A percentile compares a stretch with the other conserved stretches of the same genome.
phyloP scores from a whole-genome alignment of 2,329 filamentous ascomycete genomes.

The Sordariomycetes sp. region DNA sequence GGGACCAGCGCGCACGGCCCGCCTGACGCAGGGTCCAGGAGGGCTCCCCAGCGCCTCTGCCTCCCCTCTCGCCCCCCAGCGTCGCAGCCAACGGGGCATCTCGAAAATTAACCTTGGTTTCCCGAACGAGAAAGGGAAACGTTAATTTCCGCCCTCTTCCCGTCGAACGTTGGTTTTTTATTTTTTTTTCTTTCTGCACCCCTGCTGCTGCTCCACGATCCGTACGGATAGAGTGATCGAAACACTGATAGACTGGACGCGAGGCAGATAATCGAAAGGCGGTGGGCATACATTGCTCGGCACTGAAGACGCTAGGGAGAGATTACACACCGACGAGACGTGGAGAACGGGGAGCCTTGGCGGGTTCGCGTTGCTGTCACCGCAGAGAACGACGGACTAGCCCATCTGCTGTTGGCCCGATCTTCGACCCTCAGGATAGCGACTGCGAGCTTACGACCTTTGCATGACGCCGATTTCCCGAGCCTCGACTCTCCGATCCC shows the following conservation, averaged over 20 bases:
- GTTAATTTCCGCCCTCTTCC: background rate
- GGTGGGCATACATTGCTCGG: background rate
- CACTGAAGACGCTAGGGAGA: background rate
- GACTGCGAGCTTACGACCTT: background rate
- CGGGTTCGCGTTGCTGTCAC: background rate
- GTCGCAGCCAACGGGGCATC: background rate
- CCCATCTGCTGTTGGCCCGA: background rate
- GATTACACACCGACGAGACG: too few species aligned
- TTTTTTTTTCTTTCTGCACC: background rate
- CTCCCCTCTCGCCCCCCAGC: background rate
- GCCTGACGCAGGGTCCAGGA: background rate
- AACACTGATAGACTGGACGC: too few species aligned
- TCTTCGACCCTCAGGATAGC: background rate
- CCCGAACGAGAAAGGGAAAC: background rate
- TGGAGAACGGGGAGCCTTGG: background rate
- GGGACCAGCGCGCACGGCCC: background rate
- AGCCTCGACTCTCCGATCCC: background rate
- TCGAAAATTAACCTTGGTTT: background rate
- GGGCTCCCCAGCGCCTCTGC: too few species aligned
- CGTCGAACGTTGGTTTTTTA: background rate
- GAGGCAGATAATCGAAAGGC: background rate
- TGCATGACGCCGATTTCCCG: background rate
- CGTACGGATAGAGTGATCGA: too few species aligned
- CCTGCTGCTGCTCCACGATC: too few species aligned
- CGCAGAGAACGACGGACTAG: background rate